Evolutionary conservation across 768 basidiomycete genomes (phyloP).

Genomic region (Hericium rajendrae): DNA sequence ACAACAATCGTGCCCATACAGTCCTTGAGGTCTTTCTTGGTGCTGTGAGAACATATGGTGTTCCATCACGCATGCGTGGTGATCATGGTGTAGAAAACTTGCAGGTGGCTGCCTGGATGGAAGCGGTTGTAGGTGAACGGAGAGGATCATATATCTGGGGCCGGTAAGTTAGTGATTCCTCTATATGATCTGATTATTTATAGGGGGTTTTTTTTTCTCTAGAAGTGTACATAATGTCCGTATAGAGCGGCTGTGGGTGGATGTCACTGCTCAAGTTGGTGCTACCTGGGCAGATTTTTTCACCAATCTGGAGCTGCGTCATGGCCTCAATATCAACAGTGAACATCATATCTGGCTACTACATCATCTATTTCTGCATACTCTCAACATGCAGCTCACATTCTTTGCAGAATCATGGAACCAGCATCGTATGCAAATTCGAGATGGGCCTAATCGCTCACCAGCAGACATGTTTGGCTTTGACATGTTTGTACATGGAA

Average conservation of each 20-base stretch:
- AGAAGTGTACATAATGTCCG: slow-evolving; percentile 19
- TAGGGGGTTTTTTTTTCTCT: neutral
- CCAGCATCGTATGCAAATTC: neutral
- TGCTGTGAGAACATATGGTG: slow-evolving; percentile 4
- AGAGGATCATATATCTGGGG: slow-evolving; percentile 22
- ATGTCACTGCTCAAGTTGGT: slow-evolving; percentile 18
- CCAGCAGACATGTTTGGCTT: slow-evolving; percentile 18
- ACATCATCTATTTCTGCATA: slow-evolving; percentile 18
- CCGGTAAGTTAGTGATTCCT: neutral
- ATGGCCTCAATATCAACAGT: slow-evolving; percentile 17
- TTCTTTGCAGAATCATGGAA: neutral
- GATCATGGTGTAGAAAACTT: slow-evolving; percentile 23
- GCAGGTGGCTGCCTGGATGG: slow-evolving; percentile 19
- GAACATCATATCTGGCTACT: slow-evolving; percentile 20
- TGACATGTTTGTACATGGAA: slow-evolving; percentile 11
- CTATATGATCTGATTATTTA: neutral
- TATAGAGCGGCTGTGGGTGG: slow-evolving; percentile 21
- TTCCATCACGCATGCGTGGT: slow-evolving; percentile 17
- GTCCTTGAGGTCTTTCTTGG: slow-evolving; percentile 13
- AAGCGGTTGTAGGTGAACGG: slow-evolving; percentile 8
- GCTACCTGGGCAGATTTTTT: slow-evolving; percentile 16
- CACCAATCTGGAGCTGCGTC: slow-evolving; percentile 12
- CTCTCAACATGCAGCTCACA: slow-evolving; percentile 11
- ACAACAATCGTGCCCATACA: slow-evolving; percentile 14
- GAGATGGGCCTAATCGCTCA: slow-evolving; percentile 11